A percentile compares a stretch with the other conserved stretches of the same genome.
These are phyloP conservation scores for Coemansia sp. DNA, from an alignment of 192 early-diverging fungal species.

Conservation along the genomic window DNA sequence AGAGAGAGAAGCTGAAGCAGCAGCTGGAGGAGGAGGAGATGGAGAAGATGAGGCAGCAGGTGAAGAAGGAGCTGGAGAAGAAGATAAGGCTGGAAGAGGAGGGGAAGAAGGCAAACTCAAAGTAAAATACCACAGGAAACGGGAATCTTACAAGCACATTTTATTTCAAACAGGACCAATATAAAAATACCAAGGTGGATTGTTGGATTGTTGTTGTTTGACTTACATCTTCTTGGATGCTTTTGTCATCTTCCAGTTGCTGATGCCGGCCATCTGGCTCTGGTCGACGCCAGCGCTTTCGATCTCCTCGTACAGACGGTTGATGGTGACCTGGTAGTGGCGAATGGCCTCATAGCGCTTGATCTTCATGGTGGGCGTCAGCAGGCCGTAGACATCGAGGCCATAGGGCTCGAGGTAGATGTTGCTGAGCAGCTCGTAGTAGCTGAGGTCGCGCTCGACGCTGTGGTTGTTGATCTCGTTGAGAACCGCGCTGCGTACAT, in stretches of 20 bases:
- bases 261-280: slow-evolving; percentile 50
- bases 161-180: background rate
- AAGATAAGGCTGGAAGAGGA: no score
- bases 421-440: slow-evolving; percentile 71
- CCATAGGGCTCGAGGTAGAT: slow-evolving; percentile 65
- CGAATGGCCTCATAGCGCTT: slow-evolving; percentile 55
- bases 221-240: slow-evolving; percentile 18
- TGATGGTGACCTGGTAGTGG: slow-evolving; percentile 58
- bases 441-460: slow-evolving; percentile 61
- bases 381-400: slow-evolving; percentile 75
- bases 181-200: background rate
- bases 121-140: no score
- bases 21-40: no score
- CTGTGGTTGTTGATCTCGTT: slow-evolving; percentile 60
- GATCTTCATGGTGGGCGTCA: slow-evolving; percentile 80
- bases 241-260: slow-evolving; percentile 36
- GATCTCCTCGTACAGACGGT: slow-evolving; percentile 64
- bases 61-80: no score
- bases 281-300: slow-evolving; percentile 26
- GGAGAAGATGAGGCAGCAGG: no score
- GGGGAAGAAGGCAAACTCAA: background rate
- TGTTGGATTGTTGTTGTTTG: no score
- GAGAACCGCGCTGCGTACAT: slow-evolving; percentile 58
- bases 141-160: no score
- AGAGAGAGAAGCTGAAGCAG: background rate